Conservation (phyloP, 176 grass and related monocot genomes). For the Miscanthus lutarioriparius region DNA sequence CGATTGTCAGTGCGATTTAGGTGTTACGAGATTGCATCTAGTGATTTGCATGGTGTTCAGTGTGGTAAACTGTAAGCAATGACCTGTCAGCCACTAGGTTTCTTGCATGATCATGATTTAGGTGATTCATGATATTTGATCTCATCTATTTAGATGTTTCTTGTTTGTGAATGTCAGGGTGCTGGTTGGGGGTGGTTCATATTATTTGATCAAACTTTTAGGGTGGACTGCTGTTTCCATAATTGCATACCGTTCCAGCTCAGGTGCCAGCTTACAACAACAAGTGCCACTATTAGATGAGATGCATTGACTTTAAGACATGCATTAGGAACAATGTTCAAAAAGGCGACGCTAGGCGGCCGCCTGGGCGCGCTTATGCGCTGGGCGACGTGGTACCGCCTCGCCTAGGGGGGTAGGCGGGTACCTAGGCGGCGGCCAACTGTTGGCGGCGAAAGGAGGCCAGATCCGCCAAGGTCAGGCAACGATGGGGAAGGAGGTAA, state of each 20-base stretch:
- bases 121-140: not conserved
- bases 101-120: constrained; percentile 1
- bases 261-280: not conserved
- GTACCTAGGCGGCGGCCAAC: no score
- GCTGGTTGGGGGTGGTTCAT: not conserved
- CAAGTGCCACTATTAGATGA: not conserved
- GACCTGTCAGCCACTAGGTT: not conserved
- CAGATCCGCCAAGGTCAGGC: no score
- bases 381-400: no score
- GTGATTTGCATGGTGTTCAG: not conserved
- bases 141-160: not conserved
- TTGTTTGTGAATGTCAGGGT: not conserved
- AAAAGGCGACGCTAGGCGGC: no score
- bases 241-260: not conserved
- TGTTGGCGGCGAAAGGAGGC: no score
- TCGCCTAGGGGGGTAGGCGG: no score
- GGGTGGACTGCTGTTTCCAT: not conserved
- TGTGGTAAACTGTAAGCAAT: not conserved
- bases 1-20: not conserved
- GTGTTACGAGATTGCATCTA: constrained; percentile 1
- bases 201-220: constrained; percentile 13
- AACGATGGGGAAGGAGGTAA: no score
- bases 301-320: not conserved
- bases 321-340: not conserved
- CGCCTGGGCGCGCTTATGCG: no score